Percentiles rank a stretch among this genome's conserved stretches.
Evolutionary conservation across 2,329 filamentous ascomycete species (phyloP).

Genomic region (Venturia effusa): DNA sequence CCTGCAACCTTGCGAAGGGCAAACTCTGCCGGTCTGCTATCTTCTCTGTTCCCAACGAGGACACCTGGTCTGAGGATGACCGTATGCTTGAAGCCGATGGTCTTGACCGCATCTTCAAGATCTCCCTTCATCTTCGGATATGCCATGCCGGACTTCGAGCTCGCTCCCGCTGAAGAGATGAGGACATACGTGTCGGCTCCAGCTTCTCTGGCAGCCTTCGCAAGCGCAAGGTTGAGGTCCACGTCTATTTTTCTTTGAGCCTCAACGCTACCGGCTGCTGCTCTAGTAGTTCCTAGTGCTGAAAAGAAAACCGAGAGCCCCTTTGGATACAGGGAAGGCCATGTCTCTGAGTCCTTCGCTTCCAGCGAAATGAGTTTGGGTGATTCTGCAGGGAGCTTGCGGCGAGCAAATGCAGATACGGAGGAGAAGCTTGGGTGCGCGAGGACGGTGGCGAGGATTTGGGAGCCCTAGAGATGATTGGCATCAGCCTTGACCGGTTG

Average conservation of each 20-base stretch:
- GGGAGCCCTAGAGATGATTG: conserved; percentile 46
- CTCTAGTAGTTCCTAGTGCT: conserved; percentile 69
- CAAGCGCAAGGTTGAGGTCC: conserved; percentile 73
- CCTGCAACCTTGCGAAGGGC: conserved; percentile 45
- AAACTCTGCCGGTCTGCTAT: conserved; percentile 48
- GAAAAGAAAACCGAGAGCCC: conserved; percentile 55
- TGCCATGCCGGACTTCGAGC: conserved; percentile 40
- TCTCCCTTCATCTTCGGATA: conserved; percentile 73
- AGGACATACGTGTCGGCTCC: conserved; percentile 69
- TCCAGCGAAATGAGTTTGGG: conserved; percentile 57
- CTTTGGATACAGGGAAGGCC: conserved; percentile 48
- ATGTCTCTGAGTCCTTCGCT: conserved; percentile 57
- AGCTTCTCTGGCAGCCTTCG: conserved; percentile 59
- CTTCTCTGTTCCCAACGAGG: conserved; percentile 60
- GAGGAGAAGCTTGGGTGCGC: conserved; percentile 40
- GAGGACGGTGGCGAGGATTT: conserved; percentile 59
- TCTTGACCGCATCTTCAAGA: conserved; percentile 67
- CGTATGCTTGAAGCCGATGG: conserved; percentile 63
- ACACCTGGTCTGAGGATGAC: conserved; percentile 65
- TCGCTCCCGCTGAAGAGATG: conserved; percentile 50
- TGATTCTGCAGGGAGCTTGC: conserved; percentile 44
- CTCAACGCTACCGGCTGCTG: conserved; percentile 60
- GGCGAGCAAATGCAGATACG: conserved; percentile 56
- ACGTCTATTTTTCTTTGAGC: conserved; percentile 83
- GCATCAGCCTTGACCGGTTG: conserved; percentile 6